Conservation (phyloP, 225 moss, liverwort and hornwort species). For the Climacium dendroides region DNA sequence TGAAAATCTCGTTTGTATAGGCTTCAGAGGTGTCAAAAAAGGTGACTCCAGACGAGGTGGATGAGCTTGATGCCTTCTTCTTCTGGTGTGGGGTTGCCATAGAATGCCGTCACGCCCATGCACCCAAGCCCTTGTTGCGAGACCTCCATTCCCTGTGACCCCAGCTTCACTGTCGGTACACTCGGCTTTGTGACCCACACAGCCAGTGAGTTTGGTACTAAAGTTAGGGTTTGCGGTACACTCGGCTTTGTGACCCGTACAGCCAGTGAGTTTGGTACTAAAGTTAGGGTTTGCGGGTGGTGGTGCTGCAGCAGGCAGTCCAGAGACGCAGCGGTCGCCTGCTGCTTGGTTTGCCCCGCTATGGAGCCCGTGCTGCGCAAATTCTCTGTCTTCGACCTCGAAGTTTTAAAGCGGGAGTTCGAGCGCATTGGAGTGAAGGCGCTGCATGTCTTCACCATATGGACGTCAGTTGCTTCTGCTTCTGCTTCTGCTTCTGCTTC, state of each 20-base stretch:
- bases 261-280: no score
- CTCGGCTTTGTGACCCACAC: not conserved
- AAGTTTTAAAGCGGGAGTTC: slow-evolving; percentile 34
- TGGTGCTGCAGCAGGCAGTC: no score
- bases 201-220: no score
- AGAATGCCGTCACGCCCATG: slow-evolving; percentile 21
- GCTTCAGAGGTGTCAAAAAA: slow-evolving; percentile 20
- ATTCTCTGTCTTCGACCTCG: slow-evolving; percentile 62
- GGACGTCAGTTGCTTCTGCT: slow-evolving; percentile 30
- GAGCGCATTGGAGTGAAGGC: slow-evolving; percentile 46
- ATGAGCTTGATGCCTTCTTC: slow-evolving; percentile 14
- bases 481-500: no score
- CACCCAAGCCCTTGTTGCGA: slow-evolving; percentile 26
- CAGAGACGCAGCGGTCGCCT: no score
- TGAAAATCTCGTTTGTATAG: slow-evolving; percentile 16
- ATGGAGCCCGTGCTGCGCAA: no score
- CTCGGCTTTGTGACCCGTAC: no score
- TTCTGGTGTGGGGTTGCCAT: slow-evolving; percentile 11
- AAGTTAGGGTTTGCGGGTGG: no score
- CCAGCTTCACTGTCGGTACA: slow-evolving; percentile 6
- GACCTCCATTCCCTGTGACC: slow-evolving; percentile 15
- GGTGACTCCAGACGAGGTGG: slow-evolving; percentile 8
- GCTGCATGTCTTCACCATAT: slow-evolving; percentile 62
- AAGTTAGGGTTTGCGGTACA: no score
- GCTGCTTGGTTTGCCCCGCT: no score